Conservation (phyloP, 495 filamentous ascomycete species). For the Penicillium samsonianum region DNA sequence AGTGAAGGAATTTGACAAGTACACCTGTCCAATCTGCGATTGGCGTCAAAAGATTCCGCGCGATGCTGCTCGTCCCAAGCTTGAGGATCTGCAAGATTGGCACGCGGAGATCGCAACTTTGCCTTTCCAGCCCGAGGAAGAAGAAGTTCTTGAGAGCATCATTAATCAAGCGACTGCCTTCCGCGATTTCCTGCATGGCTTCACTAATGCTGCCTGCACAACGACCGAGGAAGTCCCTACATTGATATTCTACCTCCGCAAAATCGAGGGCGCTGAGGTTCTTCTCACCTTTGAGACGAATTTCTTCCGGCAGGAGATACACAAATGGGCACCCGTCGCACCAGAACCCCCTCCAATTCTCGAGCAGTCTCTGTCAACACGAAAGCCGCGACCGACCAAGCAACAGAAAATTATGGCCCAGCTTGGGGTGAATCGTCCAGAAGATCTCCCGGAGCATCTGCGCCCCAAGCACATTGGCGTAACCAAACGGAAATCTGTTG, state of each 20-base stretch:
- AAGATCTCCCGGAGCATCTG: constrained; percentile 80
- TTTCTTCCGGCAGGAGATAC: constrained; percentile 93
- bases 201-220: constrained; percentile 77
- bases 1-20: constrained; percentile 97
- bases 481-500: constrained; percentile 48
- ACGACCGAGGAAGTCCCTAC: constrained; percentile 84
- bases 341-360: constrained; percentile 78
- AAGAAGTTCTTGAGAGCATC: constrained; percentile 79
- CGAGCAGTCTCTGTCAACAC: constrained; percentile 84
- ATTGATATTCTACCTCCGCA: constrained; percentile 95
- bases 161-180: constrained; percentile 82
- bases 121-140: constrained; percentile 96
- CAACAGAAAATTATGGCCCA: constrained; percentile 93
- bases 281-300: constrained; percentile 91
- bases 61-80: constrained; percentile 93
- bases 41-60: constrained; percentile 97
- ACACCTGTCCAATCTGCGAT: constrained; percentile 97
- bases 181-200: constrained; percentile 74
- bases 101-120: constrained; percentile 78
- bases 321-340: constrained; percentile 94
- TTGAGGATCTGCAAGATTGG: constrained; percentile 89
- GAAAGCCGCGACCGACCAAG: constrained; percentile 96
- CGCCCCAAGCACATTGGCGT: constrained; percentile 71
- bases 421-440: constrained; percentile 80
- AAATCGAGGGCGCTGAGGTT: constrained; percentile 97